Evolutionary conservation across 331 rosid genomes (phyloP).

Genomic region (Stylosanthes scabra): DNA sequence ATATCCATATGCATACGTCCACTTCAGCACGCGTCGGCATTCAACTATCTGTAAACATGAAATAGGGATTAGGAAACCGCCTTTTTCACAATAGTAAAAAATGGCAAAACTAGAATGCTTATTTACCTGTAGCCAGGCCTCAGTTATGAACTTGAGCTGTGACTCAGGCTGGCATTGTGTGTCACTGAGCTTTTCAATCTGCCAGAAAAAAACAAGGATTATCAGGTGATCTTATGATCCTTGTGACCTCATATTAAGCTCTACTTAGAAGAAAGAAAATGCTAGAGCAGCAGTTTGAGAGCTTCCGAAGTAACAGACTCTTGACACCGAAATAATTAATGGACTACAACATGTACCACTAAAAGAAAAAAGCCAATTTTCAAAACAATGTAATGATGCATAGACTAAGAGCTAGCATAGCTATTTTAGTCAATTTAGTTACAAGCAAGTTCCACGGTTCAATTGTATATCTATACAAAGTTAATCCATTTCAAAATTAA

Average conservation of each 20-base stretch:
- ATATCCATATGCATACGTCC: conserved; percentile 92
- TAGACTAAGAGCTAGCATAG: neutral
- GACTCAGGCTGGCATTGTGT: conserved; percentile 67
- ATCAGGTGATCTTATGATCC: conserved; percentile 5
- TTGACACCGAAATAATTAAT: conserved; percentile 4
- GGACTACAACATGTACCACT: neutral
- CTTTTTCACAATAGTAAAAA: conserved; percentile 18
- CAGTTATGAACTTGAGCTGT: conserved; percentile 69
- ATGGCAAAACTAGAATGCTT: conserved; percentile 14
- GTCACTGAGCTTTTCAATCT: conserved; percentile 75
- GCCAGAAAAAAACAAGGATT: conserved; percentile 25
- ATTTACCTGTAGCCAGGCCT: conserved; percentile 80
- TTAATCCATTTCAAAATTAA: neutral
- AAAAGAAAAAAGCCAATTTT: neutral
- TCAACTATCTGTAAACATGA: conserved; percentile 69
- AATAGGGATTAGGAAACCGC: conserved; percentile 19
- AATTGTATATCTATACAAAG: neutral
- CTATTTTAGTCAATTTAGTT: conserved; percentile 15
- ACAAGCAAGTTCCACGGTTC: neutral
- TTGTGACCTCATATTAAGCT: conserved; percentile 8
- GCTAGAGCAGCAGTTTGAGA: neutral
- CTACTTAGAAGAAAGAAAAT: conserved; percentile 6
- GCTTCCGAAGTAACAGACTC: neutral
- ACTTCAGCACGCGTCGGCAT: conserved; percentile 82
- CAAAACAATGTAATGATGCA: conserved; percentile 19